Evolutionary conservation across 164 flowering plant species (phyloP), one percentile per base, ranked within the genome.

Genomic region (Pachysandra terminalis): DNA sequence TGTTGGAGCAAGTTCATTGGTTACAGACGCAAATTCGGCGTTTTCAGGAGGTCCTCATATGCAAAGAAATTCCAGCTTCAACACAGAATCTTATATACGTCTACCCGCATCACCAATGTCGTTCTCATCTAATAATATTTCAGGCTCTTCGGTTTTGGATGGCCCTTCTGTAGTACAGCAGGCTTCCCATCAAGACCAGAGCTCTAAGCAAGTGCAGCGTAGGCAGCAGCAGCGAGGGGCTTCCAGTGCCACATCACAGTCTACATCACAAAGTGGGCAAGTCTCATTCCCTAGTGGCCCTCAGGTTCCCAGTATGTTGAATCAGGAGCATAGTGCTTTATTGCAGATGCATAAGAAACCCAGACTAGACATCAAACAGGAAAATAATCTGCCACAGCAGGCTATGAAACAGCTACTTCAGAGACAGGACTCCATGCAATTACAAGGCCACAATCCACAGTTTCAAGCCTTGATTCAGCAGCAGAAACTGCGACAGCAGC

Each of bases 51-150:
- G 95, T 27, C 91, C 96, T 41, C 88, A 82, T 73, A 73, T 93
- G 75, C 99, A 96, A 82, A 87, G 99, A 85, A 93, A 93, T 83
- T 89, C 93, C 0, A 96, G 98, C 81, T 78, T 89, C 54, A 93
- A 88, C 74, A 85, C 85, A 10, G 98, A 90, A 1, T 86, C 96
- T 0, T 89, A 88, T 66, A 63, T 83, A 81, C 85, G 99, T 14
- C 67, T 88, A 61, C 99, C 97, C 9, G 87, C 97, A 6, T 92
- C 97, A 1, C 99, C 99, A 15, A 73, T 96, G 87, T 96, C 99
- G 2, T 96, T 90, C 73, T 77, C 96, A 7, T 93, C 99, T 14
- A 93, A 93, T 70, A 90, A 92, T 71, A 77, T 91, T 48, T 89
- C 97, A 6, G 96, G 94, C 10, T 86, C 97, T 8, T 89, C 96